Conservation (phyloP, 345 rosid species). For the Eucalyptus regnans region DNA sequence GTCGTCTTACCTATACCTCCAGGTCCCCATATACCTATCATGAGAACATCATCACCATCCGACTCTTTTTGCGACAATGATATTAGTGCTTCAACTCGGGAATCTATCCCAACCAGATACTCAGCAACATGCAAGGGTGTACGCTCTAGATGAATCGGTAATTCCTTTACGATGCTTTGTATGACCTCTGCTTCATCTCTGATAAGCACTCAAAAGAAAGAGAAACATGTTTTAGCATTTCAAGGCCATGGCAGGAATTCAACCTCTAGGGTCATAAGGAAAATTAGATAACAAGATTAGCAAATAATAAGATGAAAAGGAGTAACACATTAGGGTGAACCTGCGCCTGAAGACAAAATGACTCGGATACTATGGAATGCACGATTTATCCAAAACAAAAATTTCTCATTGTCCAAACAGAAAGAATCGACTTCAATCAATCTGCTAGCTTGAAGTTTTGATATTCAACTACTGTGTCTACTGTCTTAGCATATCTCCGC, state of each 20-base stretch:
- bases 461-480: no score
- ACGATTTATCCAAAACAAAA: no score
- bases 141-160: fast-evolving
- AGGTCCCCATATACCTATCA: no score
- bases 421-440: no score
- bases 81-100: background rate
- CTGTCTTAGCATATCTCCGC: no score
- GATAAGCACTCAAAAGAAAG: background rate
- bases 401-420: no score
- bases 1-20: no score
- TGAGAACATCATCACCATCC: background rate
- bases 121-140: background rate
- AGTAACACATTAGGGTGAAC: no score
- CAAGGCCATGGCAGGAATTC: background rate
- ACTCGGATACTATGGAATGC: no score
- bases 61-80: fast-evolving
- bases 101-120: fast-evolving
- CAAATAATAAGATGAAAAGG: background rate
- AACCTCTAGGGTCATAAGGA: fast-evolving
- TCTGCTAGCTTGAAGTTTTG: no score
- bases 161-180: fast-evolving
- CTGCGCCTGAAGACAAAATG: background rate
- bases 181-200: background rate
- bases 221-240: background rate
- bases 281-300: background rate